A percentile compares a stretch with the other conserved stretches of the same genome.
phyloP scores from a whole-genome alignment of 1,139 yeast genomes.

The Ashbya aceris region DNA sequence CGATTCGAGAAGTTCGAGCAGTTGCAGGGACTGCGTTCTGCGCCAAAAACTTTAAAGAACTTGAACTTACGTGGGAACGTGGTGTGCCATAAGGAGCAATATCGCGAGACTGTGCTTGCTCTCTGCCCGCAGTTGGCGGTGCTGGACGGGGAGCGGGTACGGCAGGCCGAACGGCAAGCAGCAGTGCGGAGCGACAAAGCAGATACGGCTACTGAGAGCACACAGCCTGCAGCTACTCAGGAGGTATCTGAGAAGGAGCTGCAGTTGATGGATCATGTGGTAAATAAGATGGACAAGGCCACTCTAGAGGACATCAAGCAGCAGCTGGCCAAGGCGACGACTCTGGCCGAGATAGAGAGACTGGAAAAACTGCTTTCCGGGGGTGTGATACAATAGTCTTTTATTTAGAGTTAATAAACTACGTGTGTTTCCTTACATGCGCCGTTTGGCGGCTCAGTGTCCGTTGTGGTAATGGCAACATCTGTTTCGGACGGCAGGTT shows the following conservation, averaged over 20 bases:
- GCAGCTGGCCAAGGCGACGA: constrained; percentile 52
- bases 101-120: constrained; percentile 54
- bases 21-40: constrained; percentile 13
- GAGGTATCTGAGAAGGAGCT: constrained; percentile 26
- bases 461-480: background rate
- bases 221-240: constrained; percentile 31
- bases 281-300: constrained; percentile 46
- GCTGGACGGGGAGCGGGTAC: constrained; percentile 60
- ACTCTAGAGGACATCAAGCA: constrained; percentile 38
- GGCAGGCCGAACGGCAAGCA: constrained; percentile 41
- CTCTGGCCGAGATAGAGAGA: constrained; percentile 63
- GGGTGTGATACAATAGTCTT: constrained; percentile 13
- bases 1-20: constrained; percentile 17
- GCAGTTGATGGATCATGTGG: constrained; percentile 28
- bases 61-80: constrained; percentile 57
- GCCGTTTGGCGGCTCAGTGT: constrained; percentile 1
- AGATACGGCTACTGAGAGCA: constrained; percentile 24
- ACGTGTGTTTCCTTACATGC: background rate
- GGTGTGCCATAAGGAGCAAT: constrained; percentile 42
- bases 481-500: background rate
- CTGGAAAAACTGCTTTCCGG: constrained; percentile 42
- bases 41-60: constrained; percentile 28
- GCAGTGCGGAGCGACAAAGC: constrained; percentile 36
- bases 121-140: constrained; percentile 51
- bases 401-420: background rate